Conservation (phyloP, 345 rosid species). For the Ceriops tagal region DNA sequence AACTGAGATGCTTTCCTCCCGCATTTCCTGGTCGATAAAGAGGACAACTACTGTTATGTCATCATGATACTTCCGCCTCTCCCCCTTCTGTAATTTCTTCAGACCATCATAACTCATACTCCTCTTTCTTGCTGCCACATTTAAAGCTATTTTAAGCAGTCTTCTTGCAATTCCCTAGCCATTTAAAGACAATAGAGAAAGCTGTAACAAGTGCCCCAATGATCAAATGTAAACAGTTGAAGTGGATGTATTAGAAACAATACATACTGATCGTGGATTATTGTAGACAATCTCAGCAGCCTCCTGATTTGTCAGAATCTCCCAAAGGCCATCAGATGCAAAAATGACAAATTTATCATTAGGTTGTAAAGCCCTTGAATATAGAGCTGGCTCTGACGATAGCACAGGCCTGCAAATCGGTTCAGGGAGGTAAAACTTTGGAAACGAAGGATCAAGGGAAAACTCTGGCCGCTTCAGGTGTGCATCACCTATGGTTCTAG, state of each 20-base stretch:
- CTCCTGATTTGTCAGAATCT: conserved; percentile 73
- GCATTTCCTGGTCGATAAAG: conserved; percentile 62
- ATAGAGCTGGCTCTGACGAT: conserved; percentile 69
- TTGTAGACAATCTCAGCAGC: conserved; percentile 72
- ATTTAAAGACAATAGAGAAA: neutral
- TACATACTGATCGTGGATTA: conserved; percentile 65
- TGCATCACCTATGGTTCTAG: conserved; percentile 97
- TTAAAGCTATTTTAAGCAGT: conserved; percentile 67
- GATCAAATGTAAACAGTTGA: neutral
- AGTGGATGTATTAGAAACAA: neutral
- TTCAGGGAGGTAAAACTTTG: conserved; percentile 75
- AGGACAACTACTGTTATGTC: conserved; percentile 86
- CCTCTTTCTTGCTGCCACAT: conserved; percentile 65
- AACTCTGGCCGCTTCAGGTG: conserved; percentile 85
- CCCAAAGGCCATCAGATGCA: conserved; percentile 99
- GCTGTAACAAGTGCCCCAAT: conserved; percentile 1
- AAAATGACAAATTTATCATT: conserved; percentile 81
- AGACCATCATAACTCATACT: conserved; percentile 65
- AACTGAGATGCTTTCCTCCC: conserved; percentile 34
- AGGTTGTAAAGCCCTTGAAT: conserved; percentile 54
- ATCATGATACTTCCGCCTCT: conserved; percentile 67
- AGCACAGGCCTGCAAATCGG: conserved; percentile 71
- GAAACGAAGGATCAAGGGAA: conserved; percentile 80
- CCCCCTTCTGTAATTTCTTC: conserved; percentile 58
- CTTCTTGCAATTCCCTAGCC: conserved; percentile 75